Evolutionary conservation across 2,329 filamentous ascomycete species (phyloP).

Genomic region (Clarireedia homoeocarpa): DNA sequence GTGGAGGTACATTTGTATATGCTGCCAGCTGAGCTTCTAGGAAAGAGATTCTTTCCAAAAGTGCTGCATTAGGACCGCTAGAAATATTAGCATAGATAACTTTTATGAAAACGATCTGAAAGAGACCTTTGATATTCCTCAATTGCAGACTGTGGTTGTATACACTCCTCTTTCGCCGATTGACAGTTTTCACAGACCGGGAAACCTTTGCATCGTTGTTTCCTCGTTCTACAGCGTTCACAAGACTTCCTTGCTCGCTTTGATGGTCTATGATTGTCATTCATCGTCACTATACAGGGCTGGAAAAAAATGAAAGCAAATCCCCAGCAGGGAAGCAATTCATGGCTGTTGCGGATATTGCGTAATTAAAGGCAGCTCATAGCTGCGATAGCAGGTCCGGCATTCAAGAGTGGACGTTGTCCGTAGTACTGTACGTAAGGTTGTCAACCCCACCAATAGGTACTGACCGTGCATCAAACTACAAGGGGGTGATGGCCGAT

Average conservation of each 20-base stretch:
- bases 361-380: neutral
- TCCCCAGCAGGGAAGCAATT: neutral
- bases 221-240: slow-evolving; percentile 20
- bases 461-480: neutral
- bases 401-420: neutral
- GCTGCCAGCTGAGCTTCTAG: slow-evolving; percentile 23
- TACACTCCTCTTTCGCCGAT: slow-evolving; percentile 22
- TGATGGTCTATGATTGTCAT: slow-evolving; percentile 22
- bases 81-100: neutral
- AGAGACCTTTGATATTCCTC: slow-evolving; percentile 24
- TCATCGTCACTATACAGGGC: slow-evolving; percentile 12
- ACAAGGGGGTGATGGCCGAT: neutral
- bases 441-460: neutral
- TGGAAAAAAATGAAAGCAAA: neutral
- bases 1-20: slow-evolving; percentile 15
- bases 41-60: slow-evolving; percentile 22
- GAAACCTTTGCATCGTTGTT: slow-evolving; percentile 25
- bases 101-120: neutral
- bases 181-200: slow-evolving; percentile 23
- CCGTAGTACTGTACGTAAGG: neutral
- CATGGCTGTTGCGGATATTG: neutral
- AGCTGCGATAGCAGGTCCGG: neutral
- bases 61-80: slow-evolving; percentile 21
- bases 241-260: slow-evolving; percentile 24
- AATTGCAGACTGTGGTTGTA: slow-evolving; percentile 23